A percentile compares a stretch with the other conserved stretches of the same genome.
These are phyloP conservation scores for Coelastrella sp. DNA, from an alignment of 139 green algal genomes.

Conservation along the genomic window DNA sequence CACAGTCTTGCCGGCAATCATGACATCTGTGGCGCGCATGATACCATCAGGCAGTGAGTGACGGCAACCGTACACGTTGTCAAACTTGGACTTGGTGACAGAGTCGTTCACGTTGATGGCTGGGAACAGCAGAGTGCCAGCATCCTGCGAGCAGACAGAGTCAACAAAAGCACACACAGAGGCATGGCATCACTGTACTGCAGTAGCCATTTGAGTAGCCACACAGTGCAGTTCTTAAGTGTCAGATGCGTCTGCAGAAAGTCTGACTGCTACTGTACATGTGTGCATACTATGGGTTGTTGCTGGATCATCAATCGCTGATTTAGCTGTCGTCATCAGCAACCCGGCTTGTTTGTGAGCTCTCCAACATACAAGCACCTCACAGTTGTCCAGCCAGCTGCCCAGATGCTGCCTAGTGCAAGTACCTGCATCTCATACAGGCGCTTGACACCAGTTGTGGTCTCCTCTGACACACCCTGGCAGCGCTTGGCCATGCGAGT, in stretches of 20 bases:
- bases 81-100: conserved; percentile 99
- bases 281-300: too few species aligned
- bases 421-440: conserved; percentile 97
- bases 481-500: conserved; percentile 48
- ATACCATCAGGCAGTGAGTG: conserved; percentile 99
- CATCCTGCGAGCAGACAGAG: conserved; percentile 61
- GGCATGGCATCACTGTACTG: too few species aligned
- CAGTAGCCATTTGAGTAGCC: too few species aligned
- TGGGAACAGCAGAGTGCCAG: conserved; percentile 95
- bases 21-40: conserved; percentile 99
- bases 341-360: too few species aligned
- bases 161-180: too few species aligned
- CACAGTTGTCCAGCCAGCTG: too few species aligned
- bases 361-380: too few species aligned
- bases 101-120: conserved; percentile 99
- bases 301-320: too few species aligned
- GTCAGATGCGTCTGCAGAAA: too few species aligned
- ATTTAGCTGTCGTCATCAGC: too few species aligned
- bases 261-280: too few species aligned
- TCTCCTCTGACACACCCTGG: conserved; percentile 98
- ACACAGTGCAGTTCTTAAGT: too few species aligned
- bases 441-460: conserved; percentile 99
- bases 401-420: not conserved
- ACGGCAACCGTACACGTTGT: conserved; percentile 99
- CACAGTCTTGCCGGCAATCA: conserved; percentile 67